Percentiles rank a stretch among this genome's conserved stretches.
Conservation (phyloP, 345 rosid genomes). For the Limnanthes douglasii region DNA sequence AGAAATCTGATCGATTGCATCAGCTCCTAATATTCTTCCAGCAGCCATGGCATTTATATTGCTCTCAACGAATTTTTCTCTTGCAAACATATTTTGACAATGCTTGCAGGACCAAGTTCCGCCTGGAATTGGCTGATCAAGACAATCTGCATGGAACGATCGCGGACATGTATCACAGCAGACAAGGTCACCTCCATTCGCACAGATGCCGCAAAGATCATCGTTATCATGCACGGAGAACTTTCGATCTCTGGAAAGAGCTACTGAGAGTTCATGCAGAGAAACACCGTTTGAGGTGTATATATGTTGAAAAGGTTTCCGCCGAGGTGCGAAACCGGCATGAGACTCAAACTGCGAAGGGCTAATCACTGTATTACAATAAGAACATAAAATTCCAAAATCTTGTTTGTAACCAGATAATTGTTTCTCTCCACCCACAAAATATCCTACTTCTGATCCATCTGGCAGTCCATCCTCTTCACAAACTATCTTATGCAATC, state of each 20-base stretch:
- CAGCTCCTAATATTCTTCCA: slow-evolving; percentile 81
- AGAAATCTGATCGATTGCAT: slow-evolving; percentile 76
- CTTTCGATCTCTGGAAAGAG: slow-evolving; percentile 35
- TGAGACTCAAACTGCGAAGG: slow-evolving; percentile 92
- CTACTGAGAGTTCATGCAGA: slow-evolving; percentile 79
- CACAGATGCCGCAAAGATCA: slow-evolving; percentile 72
- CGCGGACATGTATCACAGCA: slow-evolving; percentile 97
- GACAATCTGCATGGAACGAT: slow-evolving; percentile 82
- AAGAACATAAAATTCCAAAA: no score
- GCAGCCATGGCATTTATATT: slow-evolving; percentile 83
- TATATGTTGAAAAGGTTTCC: slow-evolving; percentile 89
- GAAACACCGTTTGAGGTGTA: slow-evolving; percentile 98
- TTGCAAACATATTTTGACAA: slow-evolving; percentile 45
- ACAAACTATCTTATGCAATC: no score
- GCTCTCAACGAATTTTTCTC: slow-evolving; percentile 52
- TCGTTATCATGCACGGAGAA: slow-evolving; percentile 55
- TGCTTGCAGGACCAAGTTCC: slow-evolving; percentile 80
- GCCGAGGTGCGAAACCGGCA: slow-evolving; percentile 89
- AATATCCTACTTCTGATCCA: no score
- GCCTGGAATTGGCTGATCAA: no score
- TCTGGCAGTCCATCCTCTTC: no score
- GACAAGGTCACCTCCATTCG: slow-evolving; percentile 74
- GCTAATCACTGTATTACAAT: no score
- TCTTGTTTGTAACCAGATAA: no score
- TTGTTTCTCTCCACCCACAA: no score